A percentile compares a stretch with the other conserved stretches of the same genome.
Evolutionary conservation across 108 stramenopile genomes (phyloP).

Genomic region (Cyclotella sp.): DNA sequence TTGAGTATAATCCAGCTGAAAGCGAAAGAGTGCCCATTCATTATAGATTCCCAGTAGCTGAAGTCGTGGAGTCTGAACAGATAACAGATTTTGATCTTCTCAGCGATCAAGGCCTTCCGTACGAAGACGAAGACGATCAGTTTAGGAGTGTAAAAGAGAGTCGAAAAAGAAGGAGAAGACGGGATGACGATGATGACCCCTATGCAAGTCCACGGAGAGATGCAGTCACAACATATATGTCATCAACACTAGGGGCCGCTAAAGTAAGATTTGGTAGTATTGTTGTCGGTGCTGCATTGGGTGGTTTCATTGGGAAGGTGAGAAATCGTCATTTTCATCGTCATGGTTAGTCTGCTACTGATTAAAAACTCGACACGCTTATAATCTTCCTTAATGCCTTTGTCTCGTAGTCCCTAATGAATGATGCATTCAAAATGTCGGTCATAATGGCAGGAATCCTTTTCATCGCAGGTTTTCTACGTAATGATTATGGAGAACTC

Average conservation of each 20-base stretch:
- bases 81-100: not conserved
- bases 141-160: slow-evolving; percentile 1
- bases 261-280: slow-evolving; percentile 58
- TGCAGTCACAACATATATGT: slow-evolving; percentile 72
- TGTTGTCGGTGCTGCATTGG: slow-evolving; percentile 55
- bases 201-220: slow-evolving; percentile 71
- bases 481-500: slow-evolving; percentile 83
- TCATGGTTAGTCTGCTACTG: not conserved
- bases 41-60: slow-evolving; percentile 52
- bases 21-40: slow-evolving; percentile 49
- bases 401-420: slow-evolving; percentile 42
- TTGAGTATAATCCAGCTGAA: slow-evolving; percentile 42
- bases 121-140: slow-evolving; percentile 30
- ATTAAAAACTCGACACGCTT: not conserved
- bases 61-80: slow-evolving; percentile 31
- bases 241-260: slow-evolving; percentile 59
- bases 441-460: slow-evolving; percentile 42
- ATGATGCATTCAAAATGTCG: slow-evolving; percentile 38
- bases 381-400: not conserved
- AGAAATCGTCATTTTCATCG: slow-evolving; percentile 3
- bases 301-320: slow-evolving; percentile 71
- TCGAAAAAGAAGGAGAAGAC: slow-evolving; percentile 35
- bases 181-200: slow-evolving; percentile 31
- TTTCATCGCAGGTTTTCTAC: slow-evolving; percentile 57
- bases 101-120: slow-evolving; percentile 30